A percentile compares a stretch with the other conserved stretches of the same genome.
phyloP scores from a whole-genome alignment of 176 grass and related monocot genomes.

The Ampelocalamus luodianensis region DNA sequence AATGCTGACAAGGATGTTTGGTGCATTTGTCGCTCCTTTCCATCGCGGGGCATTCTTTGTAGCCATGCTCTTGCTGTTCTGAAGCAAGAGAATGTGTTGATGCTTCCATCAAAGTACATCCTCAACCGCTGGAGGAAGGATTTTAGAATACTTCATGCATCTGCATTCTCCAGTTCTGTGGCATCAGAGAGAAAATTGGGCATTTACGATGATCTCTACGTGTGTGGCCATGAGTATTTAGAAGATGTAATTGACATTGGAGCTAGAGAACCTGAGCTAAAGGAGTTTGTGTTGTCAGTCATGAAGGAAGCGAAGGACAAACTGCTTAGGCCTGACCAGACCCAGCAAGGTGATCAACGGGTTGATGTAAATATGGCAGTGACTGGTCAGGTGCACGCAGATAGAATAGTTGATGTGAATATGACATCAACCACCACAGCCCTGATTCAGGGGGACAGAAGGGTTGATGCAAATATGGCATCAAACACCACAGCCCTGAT shows the following conservation, averaged over 20 bases:
- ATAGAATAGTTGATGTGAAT: constrained; percentile 62
- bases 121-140: constrained; percentile 92
- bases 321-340: constrained; percentile 51
- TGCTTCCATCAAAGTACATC: constrained; percentile 79
- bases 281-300: constrained; percentile 76
- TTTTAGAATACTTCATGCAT: constrained; percentile 67
- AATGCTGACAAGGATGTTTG: constrained; percentile 82
- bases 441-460: constrained; percentile 52
- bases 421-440: constrained; percentile 49
- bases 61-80: constrained; percentile 86
- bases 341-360: constrained; percentile 45
- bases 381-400: constrained; percentile 32
- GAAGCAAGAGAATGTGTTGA: constrained; percentile 79
- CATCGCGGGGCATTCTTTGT: constrained; percentile 88
- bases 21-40: constrained; percentile 91
- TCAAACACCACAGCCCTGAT: constrained; percentile 44
- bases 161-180: constrained; percentile 28
- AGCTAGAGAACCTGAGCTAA: constrained; percentile 80
- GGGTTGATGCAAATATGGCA: constrained; percentile 43
- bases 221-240: constrained; percentile 63
- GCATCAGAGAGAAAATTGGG: constrained; percentile 42
- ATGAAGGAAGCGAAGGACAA: constrained; percentile 80
- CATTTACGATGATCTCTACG: constrained; percentile 74
- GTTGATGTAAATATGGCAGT: constrained; percentile 64
- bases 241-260: constrained; percentile 76